Base-by-base conservation (phyloP, 75 land plant species). In the Selaginella tamariscina region DNA sequence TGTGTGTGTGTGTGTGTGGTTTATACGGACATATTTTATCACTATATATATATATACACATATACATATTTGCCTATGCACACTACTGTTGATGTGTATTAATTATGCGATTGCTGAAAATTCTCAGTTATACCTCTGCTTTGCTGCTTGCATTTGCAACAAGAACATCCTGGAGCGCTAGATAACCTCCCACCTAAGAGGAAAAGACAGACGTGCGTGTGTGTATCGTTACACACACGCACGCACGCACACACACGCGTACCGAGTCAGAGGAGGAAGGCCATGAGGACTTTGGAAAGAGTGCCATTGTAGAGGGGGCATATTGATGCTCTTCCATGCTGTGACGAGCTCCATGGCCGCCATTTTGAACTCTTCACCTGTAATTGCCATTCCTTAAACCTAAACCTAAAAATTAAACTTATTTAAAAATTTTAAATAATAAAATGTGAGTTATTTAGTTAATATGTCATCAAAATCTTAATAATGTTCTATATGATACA, bases 141-240 rank as follows among this genome's bases (percentile, higher is more conserved):
- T 70, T 55, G 74, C 22, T 27, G 74, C 30, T 29, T 72, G 71
- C 77, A 39, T 31, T 24, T 27, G 31, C 33, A 57, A 66, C 33
- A 60, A 15, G 62, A 18, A 84, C 29, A 24, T 79, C 73, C 32
- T 82, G 80, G 31, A 84, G 75, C 29, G 54, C 60, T 39, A 85
- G 65, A 70, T 82, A 82, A 28, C 85, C 82, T 18, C 72, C 67
- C 24, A 1, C 78, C 87, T 82, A 39, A 39, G 49, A 39, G 15
- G 15, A 15, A 39, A 15, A 39, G 15, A 5, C 49, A 39, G 49
- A 5, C 11, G 49, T 39, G 15, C 11, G 15, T 39, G 15, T 39
- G 15, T 5, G 15, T 39, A 39, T 5, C n/a, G 49, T 5, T 5
- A 39, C 5, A 39, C 49, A 39, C 5, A 5, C 11, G 5, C 49